Evolutionary conservation across 2,329 filamentous ascomycete species (phyloP).

Genomic region (Penicillium occitanis): DNA sequence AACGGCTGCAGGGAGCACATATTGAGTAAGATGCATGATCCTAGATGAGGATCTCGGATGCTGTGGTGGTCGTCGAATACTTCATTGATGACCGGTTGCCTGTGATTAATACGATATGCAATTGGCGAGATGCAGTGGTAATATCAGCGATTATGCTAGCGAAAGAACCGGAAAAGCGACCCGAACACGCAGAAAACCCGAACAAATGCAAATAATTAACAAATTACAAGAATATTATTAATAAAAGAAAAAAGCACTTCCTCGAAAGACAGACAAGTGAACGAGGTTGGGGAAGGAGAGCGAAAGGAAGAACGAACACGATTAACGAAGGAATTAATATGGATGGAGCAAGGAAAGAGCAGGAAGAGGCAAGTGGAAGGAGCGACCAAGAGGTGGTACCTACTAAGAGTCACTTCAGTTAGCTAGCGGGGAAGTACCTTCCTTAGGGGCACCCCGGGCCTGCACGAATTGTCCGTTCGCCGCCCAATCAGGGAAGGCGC

Average conservation of each 20-base stretch:
- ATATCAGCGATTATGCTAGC: conserved; percentile 1
- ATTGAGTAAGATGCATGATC: conserved; percentile 42
- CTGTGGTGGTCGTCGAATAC: not conserved
- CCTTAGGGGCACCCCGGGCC: not conserved
- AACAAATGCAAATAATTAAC: not conserved
- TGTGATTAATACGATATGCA: conserved; percentile 23
- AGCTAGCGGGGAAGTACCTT: conserved; percentile 1
- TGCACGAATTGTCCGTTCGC: not conserved
- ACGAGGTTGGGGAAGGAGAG: not conserved
- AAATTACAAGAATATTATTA: conserved; percentile 9
- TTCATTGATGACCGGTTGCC: conserved; percentile 37
- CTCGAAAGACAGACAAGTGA: not conserved
- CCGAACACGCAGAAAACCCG: not conserved
- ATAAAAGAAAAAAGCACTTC: not conserved
- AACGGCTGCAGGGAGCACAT: conserved; percentile 33
- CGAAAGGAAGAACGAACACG: not conserved
- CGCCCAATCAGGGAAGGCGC: not conserved
- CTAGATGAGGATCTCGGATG: conserved; percentile 21
- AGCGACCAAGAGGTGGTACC: conserved; percentile 1
- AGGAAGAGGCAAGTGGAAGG: not conserved
- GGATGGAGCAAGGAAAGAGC: conserved; percentile 9
- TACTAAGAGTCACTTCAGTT: not conserved
- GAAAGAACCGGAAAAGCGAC: not conserved
- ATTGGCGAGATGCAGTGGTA: not conserved
- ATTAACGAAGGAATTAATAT: not conserved